Evolutionary conservation across 768 basidiomycete species (phyloP).

Genomic region (Russula olivacea): DNA sequence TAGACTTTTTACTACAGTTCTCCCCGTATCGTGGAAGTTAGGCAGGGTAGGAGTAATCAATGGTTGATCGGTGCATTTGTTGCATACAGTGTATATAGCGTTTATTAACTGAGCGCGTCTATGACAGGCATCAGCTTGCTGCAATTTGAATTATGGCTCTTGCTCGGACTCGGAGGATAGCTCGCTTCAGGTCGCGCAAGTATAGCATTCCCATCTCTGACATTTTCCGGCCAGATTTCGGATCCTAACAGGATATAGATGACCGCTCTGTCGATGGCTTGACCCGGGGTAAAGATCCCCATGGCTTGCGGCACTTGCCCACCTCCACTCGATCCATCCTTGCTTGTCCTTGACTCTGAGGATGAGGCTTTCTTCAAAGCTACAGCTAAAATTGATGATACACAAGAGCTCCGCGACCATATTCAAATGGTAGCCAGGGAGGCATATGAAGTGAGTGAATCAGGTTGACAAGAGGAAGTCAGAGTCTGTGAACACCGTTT

Average conservation of each 20-base stretch:
- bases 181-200: neutral
- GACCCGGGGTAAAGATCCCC: neutral
- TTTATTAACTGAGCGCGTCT: neutral
- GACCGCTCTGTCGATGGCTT: neutral
- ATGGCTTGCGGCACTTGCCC: neutral
- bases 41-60: no score
- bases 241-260: neutral
- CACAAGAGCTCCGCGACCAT: slow-evolving; percentile 11
- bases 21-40: no score
- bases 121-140: neutral
- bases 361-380: slow-evolving; percentile 11
- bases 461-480: neutral
- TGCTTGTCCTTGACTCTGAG: slow-evolving; percentile 10
- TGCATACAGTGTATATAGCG: no score
- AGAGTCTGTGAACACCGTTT: neutral
- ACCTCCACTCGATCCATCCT: slow-evolving; percentile 6
- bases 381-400: slow-evolving; percentile 5
- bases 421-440: slow-evolving; percentile 8
- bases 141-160: neutral
- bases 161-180: no score
- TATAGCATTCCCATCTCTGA: neutral
- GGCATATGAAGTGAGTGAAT: slow-evolving; percentile 8
- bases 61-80: no score
- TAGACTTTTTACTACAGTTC: no score
- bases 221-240: neutral